Conservation (phyloP, 495 filamentous ascomycete species). For the Daldinia vernicosa region DNA sequence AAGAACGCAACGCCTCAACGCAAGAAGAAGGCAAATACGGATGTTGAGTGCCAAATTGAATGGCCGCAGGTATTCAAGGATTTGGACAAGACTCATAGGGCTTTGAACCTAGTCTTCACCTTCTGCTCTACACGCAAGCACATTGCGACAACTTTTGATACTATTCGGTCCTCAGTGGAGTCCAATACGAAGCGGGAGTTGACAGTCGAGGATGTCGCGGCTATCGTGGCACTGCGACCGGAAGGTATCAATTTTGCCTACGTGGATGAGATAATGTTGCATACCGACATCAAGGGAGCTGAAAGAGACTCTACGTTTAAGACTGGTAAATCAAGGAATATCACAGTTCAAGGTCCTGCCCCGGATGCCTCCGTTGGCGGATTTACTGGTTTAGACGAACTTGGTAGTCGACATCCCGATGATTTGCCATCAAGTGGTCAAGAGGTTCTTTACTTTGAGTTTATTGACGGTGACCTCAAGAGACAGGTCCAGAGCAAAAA, state of each 20-base stretch:
- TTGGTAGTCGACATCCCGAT: conserved; percentile 46
- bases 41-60: conserved; percentile 46
- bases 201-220: conserved; percentile 78
- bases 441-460: conserved; percentile 89
- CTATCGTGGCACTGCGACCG: conserved; percentile 80
- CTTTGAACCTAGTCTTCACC: conserved; percentile 91
- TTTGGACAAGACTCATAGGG: conserved; percentile 80
- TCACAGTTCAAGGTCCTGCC: conserved; percentile 51
- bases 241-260: conserved; percentile 83
- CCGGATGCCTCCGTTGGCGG: conserved; percentile 61
- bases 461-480: conserved; percentile 89
- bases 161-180: conserved; percentile 84
- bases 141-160: conserved; percentile 88
- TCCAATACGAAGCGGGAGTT: conserved; percentile 77
- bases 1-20: conserved; percentile 11
- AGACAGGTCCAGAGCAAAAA: conserved; percentile 74
- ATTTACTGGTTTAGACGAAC: conserved; percentile 55
- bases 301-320: conserved; percentile 62
- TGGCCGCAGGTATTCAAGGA: conserved; percentile 80
- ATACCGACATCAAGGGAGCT: conserved; percentile 78
- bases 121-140: conserved; percentile 95
- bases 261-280: conserved; percentile 81
- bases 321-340: conserved; percentile 52
- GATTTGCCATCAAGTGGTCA: conserved; percentile 52
- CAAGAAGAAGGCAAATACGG: conserved; percentile 34